phyloP scores from a whole-genome alignment of 2,329 filamentous ascomycete species.

The Ampelomyces quisqualis region DNA sequence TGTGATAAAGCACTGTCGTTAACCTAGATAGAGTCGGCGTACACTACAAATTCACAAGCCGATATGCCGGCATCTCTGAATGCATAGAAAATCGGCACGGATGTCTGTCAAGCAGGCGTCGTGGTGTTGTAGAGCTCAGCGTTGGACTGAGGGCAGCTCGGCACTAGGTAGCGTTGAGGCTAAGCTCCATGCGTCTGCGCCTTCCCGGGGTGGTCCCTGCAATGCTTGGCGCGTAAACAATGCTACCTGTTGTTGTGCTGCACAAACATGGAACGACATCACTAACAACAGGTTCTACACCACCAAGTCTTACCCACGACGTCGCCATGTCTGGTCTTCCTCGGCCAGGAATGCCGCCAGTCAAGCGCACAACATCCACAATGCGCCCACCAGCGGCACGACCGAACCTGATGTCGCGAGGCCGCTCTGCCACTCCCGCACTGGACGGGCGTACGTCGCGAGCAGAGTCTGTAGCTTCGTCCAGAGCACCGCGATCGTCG shows the following conservation, averaged over 20 bases:
- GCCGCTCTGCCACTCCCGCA: slow-evolving; percentile 52
- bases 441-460: slow-evolving; percentile 64
- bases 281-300: slow-evolving; percentile 21
- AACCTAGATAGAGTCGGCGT: no score
- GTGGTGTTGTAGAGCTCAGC: slow-evolving; percentile 7
- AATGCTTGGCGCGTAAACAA: slow-evolving; percentile 5
- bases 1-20: no score
- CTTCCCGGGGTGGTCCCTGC: slow-evolving; percentile 3
- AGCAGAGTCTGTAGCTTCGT: slow-evolving; percentile 66
- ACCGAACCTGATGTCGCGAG: slow-evolving; percentile 48
- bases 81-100: neutral
- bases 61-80: neutral
- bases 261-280: slow-evolving; percentile 4
- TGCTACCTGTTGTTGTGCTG: slow-evolving; percentile 4
- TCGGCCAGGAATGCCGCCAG: slow-evolving; percentile 51
- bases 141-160: slow-evolving; percentile 16
- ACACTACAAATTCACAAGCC: no score
- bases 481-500: slow-evolving; percentile 46
- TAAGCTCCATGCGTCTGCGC: slow-evolving; percentile 1
- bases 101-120: neutral
- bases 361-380: slow-evolving; percentile 51
- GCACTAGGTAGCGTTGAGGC: no score
- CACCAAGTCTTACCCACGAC: slow-evolving; percentile 14
- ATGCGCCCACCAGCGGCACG: slow-evolving; percentile 59
- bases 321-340: slow-evolving; percentile 56